These are phyloP conservation scores for Ophiostoma sp. DNA, from an alignment of 2,329 filamentous ascomycete genomes.

Conservation along the genomic window DNA sequence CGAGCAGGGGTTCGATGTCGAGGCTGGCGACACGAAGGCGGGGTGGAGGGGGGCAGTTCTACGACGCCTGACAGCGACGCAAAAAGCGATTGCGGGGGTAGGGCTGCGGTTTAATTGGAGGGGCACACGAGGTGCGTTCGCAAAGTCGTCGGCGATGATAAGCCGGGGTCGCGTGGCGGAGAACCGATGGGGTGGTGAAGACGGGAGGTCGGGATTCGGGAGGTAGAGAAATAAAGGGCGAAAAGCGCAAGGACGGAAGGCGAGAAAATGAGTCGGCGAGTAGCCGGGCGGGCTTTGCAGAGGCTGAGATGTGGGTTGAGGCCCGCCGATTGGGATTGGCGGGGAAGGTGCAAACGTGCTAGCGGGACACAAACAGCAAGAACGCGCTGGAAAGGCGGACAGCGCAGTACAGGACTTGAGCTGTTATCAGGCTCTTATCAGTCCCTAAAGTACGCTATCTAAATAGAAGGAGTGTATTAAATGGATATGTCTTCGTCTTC, in stretches of 20 bases:
- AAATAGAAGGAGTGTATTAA: neutral
- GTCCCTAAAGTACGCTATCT: neutral
- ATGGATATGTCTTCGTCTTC: neutral
- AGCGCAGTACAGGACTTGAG: neutral
- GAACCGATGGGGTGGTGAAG: neutral
- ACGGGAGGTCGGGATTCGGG: neutral
- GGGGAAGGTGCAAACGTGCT: constrained; percentile 18
- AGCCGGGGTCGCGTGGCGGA: neutral
- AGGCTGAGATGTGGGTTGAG: neutral
- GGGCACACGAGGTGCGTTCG: neutral
- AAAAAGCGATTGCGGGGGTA: neutral
- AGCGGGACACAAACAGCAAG: neutral
- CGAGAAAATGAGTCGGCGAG: constrained; percentile 1
- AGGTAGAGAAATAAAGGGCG: constrained; percentile 6
- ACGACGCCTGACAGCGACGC: neutral
- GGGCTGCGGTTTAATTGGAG: neutral
- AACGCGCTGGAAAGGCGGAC: neutral
- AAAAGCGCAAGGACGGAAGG: constrained; percentile 6
- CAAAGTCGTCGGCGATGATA: neutral
- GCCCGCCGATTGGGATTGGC: constrained; percentile 24
- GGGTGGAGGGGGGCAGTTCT: neutral
- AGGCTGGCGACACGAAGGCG: constrained; percentile 13
- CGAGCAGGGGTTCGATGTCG: constrained; percentile 5
- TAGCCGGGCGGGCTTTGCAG: neutral
- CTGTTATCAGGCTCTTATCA: constrained; percentile 12